Evolutionary conservation across 805 yeast species (phyloP).

Genomic region (Hanseniaspora valbyensis): DNA sequence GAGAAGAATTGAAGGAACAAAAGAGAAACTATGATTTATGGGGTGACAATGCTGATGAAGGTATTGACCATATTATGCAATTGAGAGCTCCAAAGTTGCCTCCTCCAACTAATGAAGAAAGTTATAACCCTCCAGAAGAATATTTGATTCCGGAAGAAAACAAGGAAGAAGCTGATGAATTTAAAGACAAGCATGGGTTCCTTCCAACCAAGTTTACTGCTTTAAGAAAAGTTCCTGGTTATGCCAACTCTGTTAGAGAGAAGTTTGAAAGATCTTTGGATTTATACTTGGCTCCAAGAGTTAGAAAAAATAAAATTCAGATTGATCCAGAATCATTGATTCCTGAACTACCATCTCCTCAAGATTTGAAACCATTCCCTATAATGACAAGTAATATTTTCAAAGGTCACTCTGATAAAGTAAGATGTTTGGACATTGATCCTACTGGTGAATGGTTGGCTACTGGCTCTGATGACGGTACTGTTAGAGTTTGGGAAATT

Average conservation of each 20-base stretch:
- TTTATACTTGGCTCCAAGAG: conserved; percentile 90
- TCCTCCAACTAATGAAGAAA: conserved; percentile 93
- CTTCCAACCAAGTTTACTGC: conserved; percentile 73
- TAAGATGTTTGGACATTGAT: conserved; percentile 73
- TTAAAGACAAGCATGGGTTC: conserved; percentile 64
- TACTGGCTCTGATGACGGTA: conserved; percentile 95
- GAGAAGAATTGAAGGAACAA: conserved; percentile 41
- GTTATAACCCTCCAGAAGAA: conserved; percentile 96
- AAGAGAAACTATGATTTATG: conserved; percentile 66
- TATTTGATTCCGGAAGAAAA: conserved; percentile 76
- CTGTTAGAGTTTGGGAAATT: conserved; percentile 93
- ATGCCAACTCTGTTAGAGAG: conserved; percentile 73
- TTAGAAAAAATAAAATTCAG: conserved; percentile 76
- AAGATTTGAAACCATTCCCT: conserved; percentile 94
- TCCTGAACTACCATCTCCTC: conserved; percentile 94
- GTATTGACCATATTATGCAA: conserved; percentile 70
- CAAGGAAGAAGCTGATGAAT: conserved; percentile 52
- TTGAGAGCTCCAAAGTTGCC: conserved; percentile 89
- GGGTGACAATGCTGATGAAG: conserved; percentile 51
- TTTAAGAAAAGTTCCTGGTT: conserved; percentile 88
- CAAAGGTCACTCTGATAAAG: conserved; percentile 72
- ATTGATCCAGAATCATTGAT: conserved; percentile 93
- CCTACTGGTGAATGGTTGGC: conserved; percentile 92
- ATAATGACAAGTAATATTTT: conserved; percentile 74
- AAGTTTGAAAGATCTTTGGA: conserved; percentile 90